Evolutionary conservation across 768 basidiomycete genomes (phyloP).

Genomic region (Dendrothele bispora): DNA sequence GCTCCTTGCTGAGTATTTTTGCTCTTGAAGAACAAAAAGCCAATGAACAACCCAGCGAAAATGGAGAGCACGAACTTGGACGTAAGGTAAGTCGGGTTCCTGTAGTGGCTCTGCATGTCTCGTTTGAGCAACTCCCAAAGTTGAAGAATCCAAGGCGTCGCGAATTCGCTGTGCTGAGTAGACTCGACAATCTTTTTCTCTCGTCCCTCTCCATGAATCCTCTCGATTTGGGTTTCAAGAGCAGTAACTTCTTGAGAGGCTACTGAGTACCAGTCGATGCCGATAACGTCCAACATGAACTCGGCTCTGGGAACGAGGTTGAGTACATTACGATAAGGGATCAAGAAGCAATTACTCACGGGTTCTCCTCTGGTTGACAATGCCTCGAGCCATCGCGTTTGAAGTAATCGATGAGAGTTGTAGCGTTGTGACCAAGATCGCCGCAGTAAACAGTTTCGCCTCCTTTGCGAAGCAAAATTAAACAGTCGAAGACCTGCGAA

Average conservation of each 20-base stretch:
- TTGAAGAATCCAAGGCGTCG: slow-evolving; percentile 55
- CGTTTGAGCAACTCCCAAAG: slow-evolving; percentile 43
- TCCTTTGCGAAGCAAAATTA: slow-evolving; percentile 76
- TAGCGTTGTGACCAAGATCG: slow-evolving; percentile 62
- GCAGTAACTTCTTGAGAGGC: slow-evolving; percentile 58
- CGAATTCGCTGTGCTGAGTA: slow-evolving; percentile 43
- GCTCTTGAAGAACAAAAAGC: slow-evolving; percentile 62
- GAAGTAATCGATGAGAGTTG: slow-evolving; percentile 74
- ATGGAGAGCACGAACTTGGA: slow-evolving; percentile 59
- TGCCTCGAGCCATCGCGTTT: slow-evolving; percentile 61
- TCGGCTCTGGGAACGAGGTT: slow-evolving; percentile 42
- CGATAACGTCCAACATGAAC: slow-evolving; percentile 71
- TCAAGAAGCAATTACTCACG: too few relatives aligned
- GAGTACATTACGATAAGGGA: not conserved
- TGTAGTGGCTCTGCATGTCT: slow-evolving; percentile 47
- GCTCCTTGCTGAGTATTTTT: slow-evolving; percentile 55
- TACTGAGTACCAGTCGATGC: slow-evolving; percentile 65
- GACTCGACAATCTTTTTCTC: slow-evolving; percentile 36
- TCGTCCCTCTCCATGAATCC: slow-evolving; percentile 49
- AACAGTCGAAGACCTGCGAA: slow-evolving; percentile 78
- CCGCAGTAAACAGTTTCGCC: slow-evolving; percentile 78
- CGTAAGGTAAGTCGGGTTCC: slow-evolving; percentile 58
- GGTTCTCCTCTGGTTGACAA: slow-evolving; percentile 73
- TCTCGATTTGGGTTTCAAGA: slow-evolving; percentile 34
- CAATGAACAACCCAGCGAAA: slow-evolving; percentile 23